A percentile compares a stretch with the other conserved stretches of the same genome.
Evolutionary conservation across 2,329 filamentous ascomycete genomes (phyloP).

Genomic region (Calonectria leucothoes): DNA sequence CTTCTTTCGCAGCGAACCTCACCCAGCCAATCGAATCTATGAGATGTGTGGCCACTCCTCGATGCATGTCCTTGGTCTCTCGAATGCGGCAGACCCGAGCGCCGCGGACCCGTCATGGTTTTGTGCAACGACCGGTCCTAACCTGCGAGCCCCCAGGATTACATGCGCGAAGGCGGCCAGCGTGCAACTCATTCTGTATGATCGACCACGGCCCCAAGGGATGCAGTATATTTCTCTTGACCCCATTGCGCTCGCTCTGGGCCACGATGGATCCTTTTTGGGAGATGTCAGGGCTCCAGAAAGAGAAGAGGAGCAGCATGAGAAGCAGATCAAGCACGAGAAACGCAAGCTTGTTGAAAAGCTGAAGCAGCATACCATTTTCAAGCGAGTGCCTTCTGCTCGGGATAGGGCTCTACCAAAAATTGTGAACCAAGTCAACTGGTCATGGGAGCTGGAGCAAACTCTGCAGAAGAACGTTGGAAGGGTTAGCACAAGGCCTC

Average conservation of each 20-base stretch:
- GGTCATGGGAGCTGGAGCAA: slow-evolving; percentile 88
- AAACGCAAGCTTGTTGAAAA: slow-evolving; percentile 82
- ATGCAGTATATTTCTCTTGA: slow-evolving; percentile 98
- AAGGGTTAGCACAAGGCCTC: slow-evolving; percentile 83
- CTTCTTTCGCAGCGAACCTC: slow-evolving; percentile 83
- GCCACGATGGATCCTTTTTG: slow-evolving; percentile 70
- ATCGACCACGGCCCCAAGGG: slow-evolving; percentile 82
- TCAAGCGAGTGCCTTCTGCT: slow-evolving; percentile 78
- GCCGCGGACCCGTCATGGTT: slow-evolving; percentile 76
- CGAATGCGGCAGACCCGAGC: slow-evolving; percentile 71
- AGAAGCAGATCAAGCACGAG: slow-evolving; percentile 67
- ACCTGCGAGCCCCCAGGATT: slow-evolving; percentile 73
- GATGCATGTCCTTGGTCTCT: slow-evolving; percentile 87
- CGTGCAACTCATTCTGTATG: slow-evolving; percentile 90
- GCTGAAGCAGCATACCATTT: slow-evolving; percentile 86
- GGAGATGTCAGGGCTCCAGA: slow-evolving; percentile 63
- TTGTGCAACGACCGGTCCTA: slow-evolving; percentile 66
- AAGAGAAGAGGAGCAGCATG: slow-evolving; percentile 77
- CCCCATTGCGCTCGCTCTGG: slow-evolving; percentile 88
- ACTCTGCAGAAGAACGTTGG: slow-evolving; percentile 90
- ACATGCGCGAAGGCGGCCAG: slow-evolving; percentile 77
- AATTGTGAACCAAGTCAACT: slow-evolving; percentile 95
- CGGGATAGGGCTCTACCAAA: slow-evolving; percentile 85
- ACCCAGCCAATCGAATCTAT: slow-evolving; percentile 84
- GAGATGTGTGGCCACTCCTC: slow-evolving; percentile 84